Base-by-base conservation (phyloP, 129 eudicot genomes). In the Sambucus nigra region DNA sequence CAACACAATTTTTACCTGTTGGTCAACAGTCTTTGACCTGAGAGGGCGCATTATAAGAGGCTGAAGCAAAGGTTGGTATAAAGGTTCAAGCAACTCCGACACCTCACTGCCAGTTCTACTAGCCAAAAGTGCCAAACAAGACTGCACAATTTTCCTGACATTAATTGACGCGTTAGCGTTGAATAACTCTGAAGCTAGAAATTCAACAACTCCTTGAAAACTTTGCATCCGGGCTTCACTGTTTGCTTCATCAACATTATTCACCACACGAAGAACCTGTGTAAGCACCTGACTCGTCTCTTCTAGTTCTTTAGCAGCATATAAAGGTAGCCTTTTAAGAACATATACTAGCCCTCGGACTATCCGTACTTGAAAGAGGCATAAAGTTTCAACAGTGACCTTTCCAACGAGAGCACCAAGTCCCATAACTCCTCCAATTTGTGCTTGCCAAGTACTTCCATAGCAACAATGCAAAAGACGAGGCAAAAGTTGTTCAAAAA, bases 41-140 rank as follows among this genome's bases (percentile, higher is more conserved):
- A 92, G 78, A 17, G 94, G 84, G 19, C 99, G 89, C 72, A 55
- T 61, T 32, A 85, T 75, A 63, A 91, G 95, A 61, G 99, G 91
- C 66, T 86, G 94, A 67, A 92, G 95, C 75, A 79, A 76, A 58
- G 87, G 80, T 55, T 85, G 99, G 66, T 92, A 81, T 56, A 92
- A 51, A 25, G 99, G 91, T 69, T 92, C 99, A 60, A 92, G 99
- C 64, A 92, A 75, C 73, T 92, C 99, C 32, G 99, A 82, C 29
- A 92, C 94, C 78, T 86, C 99, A 77, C 99, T 92, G 17, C 99
- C 99, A 17, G 99, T 92, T 76, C 99, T 75, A 80, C 95, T 86
- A 33, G 99, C 99, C 71, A 92, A 69, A 69, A 86, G 95, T 29
- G 94, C 95, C 77, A 92, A 82, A 70, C 95, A 92, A 31, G 95